Conservation (phyloP, 371 early-diverging fungal genomes). For the Zychaea mexicana region DNA sequence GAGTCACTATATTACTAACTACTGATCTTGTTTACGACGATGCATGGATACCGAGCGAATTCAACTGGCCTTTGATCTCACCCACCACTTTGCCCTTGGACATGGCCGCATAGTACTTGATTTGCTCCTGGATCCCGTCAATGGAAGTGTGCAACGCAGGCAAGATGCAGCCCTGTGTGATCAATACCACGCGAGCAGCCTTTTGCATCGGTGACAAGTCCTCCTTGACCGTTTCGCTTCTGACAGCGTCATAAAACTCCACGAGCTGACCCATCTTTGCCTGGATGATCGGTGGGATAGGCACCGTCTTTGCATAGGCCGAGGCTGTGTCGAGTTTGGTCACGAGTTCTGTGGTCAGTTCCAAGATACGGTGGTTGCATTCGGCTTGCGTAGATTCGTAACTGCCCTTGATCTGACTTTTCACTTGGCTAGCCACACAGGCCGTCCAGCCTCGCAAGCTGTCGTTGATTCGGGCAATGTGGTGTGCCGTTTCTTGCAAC, state of each 20-base stretch:
- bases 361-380: conserved; percentile 31
- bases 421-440: conserved; percentile 6
- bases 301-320: conserved; percentile 41
- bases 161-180: conserved; percentile 53
- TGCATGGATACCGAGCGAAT: conserved; percentile 1
- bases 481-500: conserved; percentile 26
- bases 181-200: conserved; percentile 51
- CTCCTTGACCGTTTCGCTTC: conserved; percentile 38
- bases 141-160: conserved; percentile 51
- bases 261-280: conserved; percentile 46
- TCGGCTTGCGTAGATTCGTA: conserved; percentile 24
- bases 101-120: conserved; percentile 27
- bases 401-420: conserved; percentile 28
- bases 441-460: conserved; percentile 16
- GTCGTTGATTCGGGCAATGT: conserved; percentile 23
- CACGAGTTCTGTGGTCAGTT: conserved; percentile 31
- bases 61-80: conserved; percentile 14
- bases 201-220: conserved; percentile 54
- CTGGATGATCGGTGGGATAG: conserved; percentile 47
- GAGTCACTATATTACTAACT: background rate
- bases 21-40: background rate
- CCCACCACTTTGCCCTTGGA: conserved; percentile 25
- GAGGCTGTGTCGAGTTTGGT: conserved; percentile 33
- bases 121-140: conserved; percentile 45
- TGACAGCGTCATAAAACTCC: conserved; percentile 34